Evolutionary conservation across 441 rosid species (phyloP), one percentile per base, ranked within the genome.

Genomic region (Syzygium syzygioides): DNA sequence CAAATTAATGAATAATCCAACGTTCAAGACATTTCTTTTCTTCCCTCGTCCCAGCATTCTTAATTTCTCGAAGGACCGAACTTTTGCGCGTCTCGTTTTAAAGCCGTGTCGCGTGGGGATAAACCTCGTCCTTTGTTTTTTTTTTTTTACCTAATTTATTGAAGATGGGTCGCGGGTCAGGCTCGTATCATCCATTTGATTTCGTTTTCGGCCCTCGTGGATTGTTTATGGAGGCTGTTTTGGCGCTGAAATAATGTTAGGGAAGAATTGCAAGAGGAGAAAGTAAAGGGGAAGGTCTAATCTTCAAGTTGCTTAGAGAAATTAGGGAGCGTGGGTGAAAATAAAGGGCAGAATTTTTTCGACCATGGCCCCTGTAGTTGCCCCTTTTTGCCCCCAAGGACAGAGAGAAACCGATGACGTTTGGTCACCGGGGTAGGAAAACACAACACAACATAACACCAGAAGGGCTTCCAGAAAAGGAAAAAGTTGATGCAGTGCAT

Each of bases 161-260:
- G 68, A 3, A 5, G 9, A n/a, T 62, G 18, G 0, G 18, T 62
- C 4, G 1, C 1, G 2, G 2, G 28, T 3, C 48, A n/a, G 2
- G 1, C 6, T 60, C 66, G 0, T 15, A 60, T 60, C 3, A 60
- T 13, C n/a, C 14, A 14, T 13, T 7, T 0, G 32, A 60, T 59
- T 59, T 26, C 26, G 7, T 59, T 59, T 26, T 59, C 30, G 0
- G 14, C 32, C 3, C 66, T 28, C 18, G 0, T 60, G 32, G 18
- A 60, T 60, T 13, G 9, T 28, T 60, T 28, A 28, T 45, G 28
- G 66, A 12, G 32, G 66, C 66, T 28, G 48, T 1, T 15, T 60
- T 6, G 66, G 66, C 18, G 14, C 18, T 60, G 66, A 7, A 7
- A 60, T 60, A 26, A 59, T 14, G 14, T 28, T 14, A 60, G 66